These are phyloP conservation scores for Penicillium macrosclerotiorum DNA, from an alignment of 495 filamentous ascomycete species.

Conservation along the genomic window DNA sequence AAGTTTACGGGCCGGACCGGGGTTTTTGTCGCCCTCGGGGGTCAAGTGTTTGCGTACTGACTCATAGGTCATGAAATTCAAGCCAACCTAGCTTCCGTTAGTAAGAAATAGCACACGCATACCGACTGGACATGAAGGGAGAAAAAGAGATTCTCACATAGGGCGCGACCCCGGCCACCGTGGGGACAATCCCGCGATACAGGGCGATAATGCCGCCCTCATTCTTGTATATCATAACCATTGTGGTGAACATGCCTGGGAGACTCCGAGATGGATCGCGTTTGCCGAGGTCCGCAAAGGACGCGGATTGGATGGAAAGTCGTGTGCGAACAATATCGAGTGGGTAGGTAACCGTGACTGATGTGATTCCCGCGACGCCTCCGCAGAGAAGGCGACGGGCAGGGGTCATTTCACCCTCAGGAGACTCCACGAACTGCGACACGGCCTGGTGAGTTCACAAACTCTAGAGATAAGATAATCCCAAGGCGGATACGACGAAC, in stretches of 20 bases:
- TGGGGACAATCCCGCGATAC: constrained; percentile 91
- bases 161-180: constrained; percentile 91
- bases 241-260: constrained; percentile 89
- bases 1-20: constrained; percentile 74
- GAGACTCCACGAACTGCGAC: constrained; percentile 72
- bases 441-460: neutral
- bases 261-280: constrained; percentile 52
- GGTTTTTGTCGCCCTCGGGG: constrained; percentile 82
- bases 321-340: constrained; percentile 96
- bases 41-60: constrained; percentile 80
- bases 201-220: constrained; percentile 83
- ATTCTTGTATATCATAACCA: constrained; percentile 80
- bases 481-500: too few relatives aligned
- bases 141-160: constrained; percentile 70
- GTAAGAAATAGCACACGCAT: neutral
- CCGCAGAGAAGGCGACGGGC: constrained; percentile 76
- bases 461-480: neutral
- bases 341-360: constrained; percentile 76
- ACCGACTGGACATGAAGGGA: neutral
- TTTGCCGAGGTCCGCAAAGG: constrained; percentile 72
- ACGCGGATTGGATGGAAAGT: constrained; percentile 93
- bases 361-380: constrained; percentile 89
- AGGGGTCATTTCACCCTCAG: constrained; percentile 65
- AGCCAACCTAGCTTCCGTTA: constrained; percentile 62
- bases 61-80: constrained; percentile 99